A percentile compares a stretch with the other conserved stretches of the same genome.
These are phyloP conservation scores for Colletotrichum navitas DNA, from an alignment of 2,329 filamentous ascomycete species.

Conservation along the genomic window DNA sequence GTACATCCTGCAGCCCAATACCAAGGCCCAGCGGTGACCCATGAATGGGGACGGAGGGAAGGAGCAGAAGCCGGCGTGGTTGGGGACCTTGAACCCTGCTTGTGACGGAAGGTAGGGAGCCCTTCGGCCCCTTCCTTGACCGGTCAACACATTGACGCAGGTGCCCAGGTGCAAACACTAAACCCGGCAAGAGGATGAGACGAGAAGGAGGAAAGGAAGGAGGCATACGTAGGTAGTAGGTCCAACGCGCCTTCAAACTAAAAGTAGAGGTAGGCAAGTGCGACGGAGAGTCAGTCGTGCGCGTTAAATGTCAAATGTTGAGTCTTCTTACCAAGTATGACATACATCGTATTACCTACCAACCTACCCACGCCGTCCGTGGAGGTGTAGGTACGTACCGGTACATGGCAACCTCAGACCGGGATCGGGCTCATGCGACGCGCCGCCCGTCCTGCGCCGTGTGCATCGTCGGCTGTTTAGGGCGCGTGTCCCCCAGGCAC, in stretches of 20 bases:
- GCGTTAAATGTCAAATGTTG: too few species aligned
- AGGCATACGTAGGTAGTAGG: too few species aligned
- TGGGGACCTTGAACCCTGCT: conserved; percentile 33
- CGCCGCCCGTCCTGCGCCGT: conserved; percentile 24
- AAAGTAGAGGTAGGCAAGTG: neutral
- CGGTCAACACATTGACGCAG: conserved; percentile 21
- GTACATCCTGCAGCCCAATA: conserved; percentile 3
- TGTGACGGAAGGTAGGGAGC: conserved; percentile 8
- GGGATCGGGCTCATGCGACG: conserved; percentile 10
- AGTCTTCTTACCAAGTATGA: too few species aligned
- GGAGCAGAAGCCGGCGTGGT: conserved; percentile 11
- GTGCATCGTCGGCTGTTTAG: conserved; percentile 14
- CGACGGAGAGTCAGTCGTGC: neutral
- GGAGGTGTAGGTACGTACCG: too few species aligned
- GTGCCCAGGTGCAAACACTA: neutral
- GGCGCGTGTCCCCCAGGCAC: conserved; percentile 27
- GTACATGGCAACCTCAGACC: conserved; percentile 4
- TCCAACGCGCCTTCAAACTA: too few species aligned
- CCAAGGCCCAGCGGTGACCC: conserved; percentile 26
- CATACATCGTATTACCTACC: too few species aligned
- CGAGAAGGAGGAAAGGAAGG: neutral
- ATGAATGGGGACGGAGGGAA: conserved; percentile 19
- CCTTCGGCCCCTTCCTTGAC: conserved; percentile 1
- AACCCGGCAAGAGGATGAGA: neutral
- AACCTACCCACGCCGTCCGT: too few species aligned